Base-by-base conservation (phyloP, 2,329 filamentous ascomycete species). In the Pestalotiopsis sp. region DNA sequence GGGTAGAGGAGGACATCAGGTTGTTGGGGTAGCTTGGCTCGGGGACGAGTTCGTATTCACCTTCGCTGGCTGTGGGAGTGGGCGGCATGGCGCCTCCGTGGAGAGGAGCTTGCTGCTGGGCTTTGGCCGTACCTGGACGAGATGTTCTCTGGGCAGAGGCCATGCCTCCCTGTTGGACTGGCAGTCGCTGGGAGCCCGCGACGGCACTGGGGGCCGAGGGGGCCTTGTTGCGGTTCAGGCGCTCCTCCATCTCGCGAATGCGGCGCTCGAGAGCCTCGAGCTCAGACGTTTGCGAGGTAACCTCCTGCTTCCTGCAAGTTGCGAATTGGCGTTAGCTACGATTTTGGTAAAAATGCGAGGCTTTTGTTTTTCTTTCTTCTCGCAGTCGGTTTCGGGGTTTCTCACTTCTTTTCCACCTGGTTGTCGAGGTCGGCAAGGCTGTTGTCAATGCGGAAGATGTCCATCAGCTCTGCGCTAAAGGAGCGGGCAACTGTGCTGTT, bases 401-500 rank as follows among this genome's bases (percentile, higher is more conserved):
- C 91, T 77, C 84, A 98, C 95, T 95, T 95, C 80, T 93, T 88
- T 78, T 93, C 88, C 70, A 97, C 89, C 73, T 92, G 89, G 78
- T 91, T 86, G 76, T 92, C 89, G 45, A 97, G 86, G 71, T 92
- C 88, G 76, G 91, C 89, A 69, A 96, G 78, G 74, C 91, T 91
- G 80, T 90, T 92, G 74, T 96, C 93, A 77, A 98, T 91, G 77
- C 92, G 92, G 84, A 98, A 98, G 74, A 97, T 92, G 78, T 94
- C 92, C 84, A 95, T 92, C 70, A 98, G 86, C 79, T 95, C 93
- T 59, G 90, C 86, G 69, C 94, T 95, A 82, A 98, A 97, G 78
- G 92, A 93, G 75, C 90, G 92, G 66, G 94, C 95, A 81, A 97
- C 90, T 70, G 93, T 96, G 72, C 95, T 97, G 81, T 36, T 71